Base-by-base conservation (phyloP, 306 rosid genomes). In the Cicer cuneatum region DNA sequence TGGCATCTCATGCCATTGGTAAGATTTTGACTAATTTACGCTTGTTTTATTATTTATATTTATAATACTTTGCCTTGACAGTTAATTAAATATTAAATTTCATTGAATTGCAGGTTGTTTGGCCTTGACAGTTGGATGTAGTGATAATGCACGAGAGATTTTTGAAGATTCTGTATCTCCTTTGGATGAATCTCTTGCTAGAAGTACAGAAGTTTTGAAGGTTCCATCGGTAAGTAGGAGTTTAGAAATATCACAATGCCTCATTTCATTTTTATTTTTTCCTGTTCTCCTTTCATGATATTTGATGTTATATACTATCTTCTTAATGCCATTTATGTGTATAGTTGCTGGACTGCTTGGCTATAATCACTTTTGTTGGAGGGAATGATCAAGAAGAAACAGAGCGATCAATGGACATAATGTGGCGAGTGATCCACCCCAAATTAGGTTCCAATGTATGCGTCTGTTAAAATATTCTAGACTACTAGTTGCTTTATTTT, bases 341-440 rank as follows among this genome's bases (percentile, higher is more conserved):
- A 13, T 83, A 94, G 98, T 86, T 91, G 77, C 82, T 94, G 69
- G 96, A 94, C 70, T 90, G 97, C 75, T 87, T 91, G 90, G 98
- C 97, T 21, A 74, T 94, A 71, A 71, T 85, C 81, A 92, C 93
- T 60, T 91, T 94, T 70, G 87, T 92, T 73, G 97, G 99, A 52
- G 97, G 95, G 38, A 86, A 40, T 66, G 95, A 89, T 79, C 81
- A 85, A 69, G 97, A 94, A 80, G 93, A 90, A 82, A 92, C 94
- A 58, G 95, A 94, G 66, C 79, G 64, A 37, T 94, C 97, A 39
- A 88, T 88, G 96, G 96, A 91, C 72, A 78, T 83, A 51, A 88
- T 92, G 97, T 92, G 99, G 99, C 97, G 90, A 81, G 87, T 91
- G 48, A 89, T 92, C 82, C 90, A 88, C 81, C 97, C 97, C 47